Base-by-base conservation (phyloP, 805 yeast genomes). In the Starmerella stigmatis region DNA sequence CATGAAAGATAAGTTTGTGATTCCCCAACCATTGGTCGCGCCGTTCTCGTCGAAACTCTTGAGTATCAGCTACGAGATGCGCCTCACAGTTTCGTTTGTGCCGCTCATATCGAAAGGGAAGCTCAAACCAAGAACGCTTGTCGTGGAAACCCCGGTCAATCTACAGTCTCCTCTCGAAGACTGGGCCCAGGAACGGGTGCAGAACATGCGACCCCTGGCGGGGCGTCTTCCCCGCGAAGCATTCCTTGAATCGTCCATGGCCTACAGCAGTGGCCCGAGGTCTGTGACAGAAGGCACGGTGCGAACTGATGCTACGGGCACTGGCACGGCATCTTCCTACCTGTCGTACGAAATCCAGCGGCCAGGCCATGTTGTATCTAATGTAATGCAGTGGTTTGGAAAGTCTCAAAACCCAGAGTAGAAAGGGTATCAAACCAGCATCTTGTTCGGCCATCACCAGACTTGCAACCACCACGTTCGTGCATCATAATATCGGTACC, bases 331-430 rank as follows among this genome's bases (percentile, higher is more conserved):
- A 4, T 34, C 38, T 5, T 34, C 38, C 1, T 34, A 34, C 28
- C 10, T 34, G 27, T 34, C 38, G 11, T 34, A 34, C 19, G 38
- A 34, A 15, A 16, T 34, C 10, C 38, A 34, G 16, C 38, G 38
- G 2, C 38, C 38, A 10, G 27, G 19, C 19, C 38, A 34, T 8
- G 38, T 34, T 12, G 10, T 34, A 6, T 34, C 38, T 11, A 34
- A 21, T n/a, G 38, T 34, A 4, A 34, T 34, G 38, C 38, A 34
- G 1, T 34, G 38, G 38, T 34, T 34, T 15, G 38, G 38, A 7
- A 34, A 22, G 13, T 34, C 27, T 2, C 6, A 13, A 5, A 28
- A 28, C 9, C 13, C 7, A 12, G 30, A 8, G 9, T 9, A 11
- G 2, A 28, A 9, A 2, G 15, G 16, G 30, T 4, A 3, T 28